Percentiles rank a stretch among this genome's conserved stretches.
Evolutionary conservation across 768 basidiomycete genomes (phyloP).

Genomic region (Hericium coralloides): DNA sequence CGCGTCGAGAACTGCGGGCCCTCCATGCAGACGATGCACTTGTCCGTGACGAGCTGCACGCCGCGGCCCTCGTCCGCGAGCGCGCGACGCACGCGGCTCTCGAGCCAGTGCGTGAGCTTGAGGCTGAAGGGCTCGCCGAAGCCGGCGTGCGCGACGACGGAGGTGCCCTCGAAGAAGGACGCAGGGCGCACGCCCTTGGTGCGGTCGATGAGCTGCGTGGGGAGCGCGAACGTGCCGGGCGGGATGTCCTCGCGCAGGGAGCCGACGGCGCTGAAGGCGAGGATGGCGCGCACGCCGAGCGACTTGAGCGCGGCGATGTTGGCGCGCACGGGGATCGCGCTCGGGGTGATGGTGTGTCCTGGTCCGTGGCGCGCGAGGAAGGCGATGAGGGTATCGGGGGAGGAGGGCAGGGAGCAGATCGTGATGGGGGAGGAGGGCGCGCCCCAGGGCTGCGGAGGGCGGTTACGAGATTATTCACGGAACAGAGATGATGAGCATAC

Average conservation of each 20-base stretch:
- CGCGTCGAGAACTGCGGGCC: constrained; percentile 97
- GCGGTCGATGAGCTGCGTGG: constrained; percentile 90
- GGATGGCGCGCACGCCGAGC: constrained; percentile 78
- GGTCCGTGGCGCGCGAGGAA: constrained; percentile 88
- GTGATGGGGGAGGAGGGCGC: constrained; percentile 84
- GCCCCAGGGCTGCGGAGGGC: constrained; percentile 74
- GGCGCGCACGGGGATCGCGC: constrained; percentile 75
- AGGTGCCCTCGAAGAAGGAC: constrained; percentile 78
- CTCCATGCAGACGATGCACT: constrained; percentile 93
- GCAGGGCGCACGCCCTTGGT: constrained; percentile 89
- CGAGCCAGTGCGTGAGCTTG: constrained; percentile 57
- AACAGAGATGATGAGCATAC: constrained; percentile 31
- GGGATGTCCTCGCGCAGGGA: constrained; percentile 89
- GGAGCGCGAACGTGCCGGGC: constrained; percentile 84
- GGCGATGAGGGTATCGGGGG: constrained; percentile 54
- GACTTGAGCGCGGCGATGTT: constrained; percentile 95
- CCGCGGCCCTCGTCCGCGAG: constrained; percentile 49
- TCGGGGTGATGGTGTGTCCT: constrained; percentile 74
- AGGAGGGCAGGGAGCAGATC: constrained; percentile 83
- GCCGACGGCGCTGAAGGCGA: constrained; percentile 95
- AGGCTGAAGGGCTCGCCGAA: constrained; percentile 89
- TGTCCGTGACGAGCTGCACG: constrained; percentile 68
- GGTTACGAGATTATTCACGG: not conserved
- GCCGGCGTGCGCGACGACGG: constrained; percentile 83
- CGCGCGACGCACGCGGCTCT: constrained; percentile 51